Evolutionary conservation across 2,329 filamentous ascomycete species (phyloP).

Genomic region (Exserohilum rostratum): DNA sequence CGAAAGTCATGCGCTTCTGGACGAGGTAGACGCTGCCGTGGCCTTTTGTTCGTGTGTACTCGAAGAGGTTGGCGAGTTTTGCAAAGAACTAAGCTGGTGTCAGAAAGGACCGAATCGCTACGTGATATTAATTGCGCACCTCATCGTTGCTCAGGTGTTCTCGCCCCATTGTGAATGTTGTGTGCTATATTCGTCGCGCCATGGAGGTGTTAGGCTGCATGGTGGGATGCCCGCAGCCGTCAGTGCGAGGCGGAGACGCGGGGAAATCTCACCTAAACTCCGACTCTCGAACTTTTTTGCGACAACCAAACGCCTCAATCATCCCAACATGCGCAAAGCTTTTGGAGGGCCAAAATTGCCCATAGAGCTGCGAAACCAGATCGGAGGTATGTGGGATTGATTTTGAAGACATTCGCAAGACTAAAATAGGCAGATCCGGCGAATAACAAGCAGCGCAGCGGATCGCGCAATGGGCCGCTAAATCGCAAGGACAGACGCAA

Average conservation of each 20-base stretch:
- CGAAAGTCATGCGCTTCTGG: conserved; percentile 69
- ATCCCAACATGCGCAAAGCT: conserved; percentile 46
- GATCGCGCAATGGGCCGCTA: conserved; percentile 34
- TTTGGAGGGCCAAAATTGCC: conserved; percentile 54
- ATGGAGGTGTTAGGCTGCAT: conserved; percentile 23
- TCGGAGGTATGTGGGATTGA: conserved; percentile 36
- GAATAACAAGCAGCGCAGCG: conserved; percentile 30
- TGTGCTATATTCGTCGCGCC: conserved; percentile 29
- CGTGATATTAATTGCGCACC: conserved; percentile 51
- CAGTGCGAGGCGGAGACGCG: conserved; percentile 30
- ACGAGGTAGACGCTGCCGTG: conserved; percentile 76
- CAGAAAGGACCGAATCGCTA: background rate
- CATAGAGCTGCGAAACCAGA: conserved; percentile 52
- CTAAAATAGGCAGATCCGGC: conserved; percentile 34
- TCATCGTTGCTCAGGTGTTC: conserved; percentile 67
- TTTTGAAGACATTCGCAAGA: background rate
- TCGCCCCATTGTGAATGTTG: conserved; percentile 52
- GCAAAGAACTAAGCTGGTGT: conserved; percentile 69
- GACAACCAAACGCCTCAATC: conserved; percentile 14
- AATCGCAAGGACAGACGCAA: conserved; percentile 71
- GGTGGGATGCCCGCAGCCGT: conserved; percentile 26
- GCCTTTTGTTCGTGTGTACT: conserved; percentile 68
- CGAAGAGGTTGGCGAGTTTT: conserved; percentile 71
- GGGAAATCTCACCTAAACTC: conserved; percentile 31
- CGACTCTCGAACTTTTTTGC: conserved; percentile 43